These are phyloP conservation scores for Medicago lupulina DNA, from an alignment of 306 rosid species.

Conservation along the genomic window DNA sequence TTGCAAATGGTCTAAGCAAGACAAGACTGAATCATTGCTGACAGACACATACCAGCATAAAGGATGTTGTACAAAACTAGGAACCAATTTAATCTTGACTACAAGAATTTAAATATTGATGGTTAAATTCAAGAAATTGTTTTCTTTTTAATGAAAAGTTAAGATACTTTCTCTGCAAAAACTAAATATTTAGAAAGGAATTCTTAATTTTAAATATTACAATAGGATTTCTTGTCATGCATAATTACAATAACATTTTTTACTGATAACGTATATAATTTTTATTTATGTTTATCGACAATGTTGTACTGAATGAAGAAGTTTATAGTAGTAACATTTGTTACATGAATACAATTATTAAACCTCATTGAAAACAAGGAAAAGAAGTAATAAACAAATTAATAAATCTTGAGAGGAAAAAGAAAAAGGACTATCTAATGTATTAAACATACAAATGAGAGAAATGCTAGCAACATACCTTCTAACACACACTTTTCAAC, in stretches of 20 bases:
- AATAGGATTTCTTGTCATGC: background rate
- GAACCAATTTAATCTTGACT: background rate
- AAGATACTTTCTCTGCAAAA: background rate
- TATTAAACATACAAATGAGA: background rate
- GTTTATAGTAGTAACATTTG: background rate
- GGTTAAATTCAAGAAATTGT: background rate
- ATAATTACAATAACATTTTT: background rate
- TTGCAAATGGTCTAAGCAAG: too few species aligned
- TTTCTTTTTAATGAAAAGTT: background rate
- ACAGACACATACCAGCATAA: background rate
- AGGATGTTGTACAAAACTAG: background rate
- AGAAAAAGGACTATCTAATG: background rate
- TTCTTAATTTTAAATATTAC: conserved; percentile 13
- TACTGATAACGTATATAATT: background rate
- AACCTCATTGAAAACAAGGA: background rate
- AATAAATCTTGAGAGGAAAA: background rate
- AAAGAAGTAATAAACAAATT: background rate
- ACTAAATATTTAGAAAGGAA: background rate
- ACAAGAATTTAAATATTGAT: background rate
- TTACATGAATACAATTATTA: background rate
- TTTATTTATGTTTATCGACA: background rate
- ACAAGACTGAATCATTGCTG: background rate
- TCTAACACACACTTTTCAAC: too few species aligned
- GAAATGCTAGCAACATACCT: too few species aligned
- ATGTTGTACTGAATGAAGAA: background rate